A percentile compares a stretch with the other conserved stretches of the same genome.
Evolutionary conservation across 306 rosid species (phyloP).

Genomic region (Fragaria vesca): DNA sequence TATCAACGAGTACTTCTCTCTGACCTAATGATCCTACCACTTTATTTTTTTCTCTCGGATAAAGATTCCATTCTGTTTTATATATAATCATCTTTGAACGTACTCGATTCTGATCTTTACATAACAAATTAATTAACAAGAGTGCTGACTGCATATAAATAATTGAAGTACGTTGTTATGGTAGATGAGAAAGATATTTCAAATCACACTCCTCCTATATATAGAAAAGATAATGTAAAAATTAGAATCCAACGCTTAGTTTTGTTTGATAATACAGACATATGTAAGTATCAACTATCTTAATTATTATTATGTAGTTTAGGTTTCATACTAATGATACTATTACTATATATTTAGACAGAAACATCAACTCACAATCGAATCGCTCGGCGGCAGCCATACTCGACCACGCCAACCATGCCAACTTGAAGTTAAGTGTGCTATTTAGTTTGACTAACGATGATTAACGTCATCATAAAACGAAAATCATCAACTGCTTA

Average conservation of each 20-base stretch:
- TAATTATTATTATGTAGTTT: too few relatives aligned
- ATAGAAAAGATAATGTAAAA: too few relatives aligned
- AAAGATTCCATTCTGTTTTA: background rate
- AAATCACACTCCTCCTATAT: too few relatives aligned
- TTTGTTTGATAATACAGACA: too few relatives aligned
- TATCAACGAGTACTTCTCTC: background rate
- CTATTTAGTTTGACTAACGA: background rate
- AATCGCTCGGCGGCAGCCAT: background rate
- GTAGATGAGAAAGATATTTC: too few relatives aligned
- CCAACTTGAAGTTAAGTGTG: background rate
- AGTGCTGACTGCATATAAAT: too few relatives aligned
- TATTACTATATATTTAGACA: background rate
- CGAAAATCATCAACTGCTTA: conserved; percentile 1
- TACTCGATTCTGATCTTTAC: too few relatives aligned
- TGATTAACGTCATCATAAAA: background rate
- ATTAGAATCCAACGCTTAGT: too few relatives aligned
- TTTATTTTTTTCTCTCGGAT: background rate
- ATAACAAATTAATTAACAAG: too few relatives aligned
- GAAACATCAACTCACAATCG: background rate
- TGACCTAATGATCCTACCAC: background rate
- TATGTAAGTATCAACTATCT: too few relatives aligned
- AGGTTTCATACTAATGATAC: too few relatives aligned
- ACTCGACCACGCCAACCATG: background rate
- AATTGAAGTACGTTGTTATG: too few relatives aligned
- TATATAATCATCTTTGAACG: background rate